Percentiles rank a stretch among this genome's conserved stretches.
Conservation (phyloP, 1,284 basidiomycete species). For the Fomitopsis schrenkii region DNA sequence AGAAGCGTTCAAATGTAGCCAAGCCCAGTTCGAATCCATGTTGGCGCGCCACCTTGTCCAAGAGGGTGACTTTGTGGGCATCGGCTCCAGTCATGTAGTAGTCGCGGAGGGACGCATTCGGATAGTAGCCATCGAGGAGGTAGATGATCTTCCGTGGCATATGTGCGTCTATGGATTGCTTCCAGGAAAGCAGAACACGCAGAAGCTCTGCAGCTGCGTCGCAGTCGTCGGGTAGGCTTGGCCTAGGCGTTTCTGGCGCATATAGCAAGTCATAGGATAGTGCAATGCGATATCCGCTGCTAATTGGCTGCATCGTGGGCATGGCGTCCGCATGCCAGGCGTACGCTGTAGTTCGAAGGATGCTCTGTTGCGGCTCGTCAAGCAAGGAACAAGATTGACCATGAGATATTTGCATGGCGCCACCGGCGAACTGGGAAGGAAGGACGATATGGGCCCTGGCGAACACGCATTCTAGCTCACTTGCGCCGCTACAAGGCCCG, state of each 20-base stretch:
- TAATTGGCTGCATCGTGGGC: not conserved
- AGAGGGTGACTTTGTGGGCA: not conserved
- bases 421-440: conserved; percentile 40
- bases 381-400: conserved; percentile 24
- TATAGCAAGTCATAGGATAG: not conserved
- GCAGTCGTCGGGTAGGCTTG: not conserved
- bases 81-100: conserved; percentile 2
- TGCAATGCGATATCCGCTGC: not conserved
- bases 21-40: not conserved
- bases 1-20: not conserved
- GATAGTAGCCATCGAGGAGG: conserved; percentile 4
- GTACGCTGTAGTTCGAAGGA: conserved; percentile 31
- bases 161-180: not conserved
- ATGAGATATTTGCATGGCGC: conserved; percentile 37
- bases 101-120: not conserved
- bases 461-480: conserved; percentile 38
- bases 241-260: not conserved
- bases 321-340: conserved; percentile 44
- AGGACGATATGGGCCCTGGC: conserved; percentile 40
- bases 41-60: not conserved
- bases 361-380: conserved; percentile 28
- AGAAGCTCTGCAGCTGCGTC: not conserved
- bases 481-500: conserved; percentile 23
- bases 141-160: conserved; percentile 2
- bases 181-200: not conserved